These are phyloP conservation scores for Beta macrorhiza DNA, from an alignment of 179 eudicot species.

Conservation along the genomic window DNA sequence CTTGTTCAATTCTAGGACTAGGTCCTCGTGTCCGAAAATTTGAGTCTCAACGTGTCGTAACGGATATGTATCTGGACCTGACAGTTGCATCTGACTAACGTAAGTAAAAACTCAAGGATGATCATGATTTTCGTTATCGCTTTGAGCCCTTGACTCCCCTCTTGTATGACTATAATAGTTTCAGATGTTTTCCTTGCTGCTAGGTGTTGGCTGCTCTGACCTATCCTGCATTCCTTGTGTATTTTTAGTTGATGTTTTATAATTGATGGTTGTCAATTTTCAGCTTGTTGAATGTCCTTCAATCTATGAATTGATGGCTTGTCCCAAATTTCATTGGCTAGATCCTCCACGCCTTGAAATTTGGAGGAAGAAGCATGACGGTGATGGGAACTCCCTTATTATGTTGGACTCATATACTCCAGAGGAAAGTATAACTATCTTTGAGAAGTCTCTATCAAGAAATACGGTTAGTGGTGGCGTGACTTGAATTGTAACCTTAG, in stretches of 20 bases:
- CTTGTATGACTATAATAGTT: not conserved
- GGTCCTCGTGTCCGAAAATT: too few relatives aligned
- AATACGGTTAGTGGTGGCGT: constrained; percentile 58
- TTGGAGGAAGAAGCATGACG: constrained; percentile 67
- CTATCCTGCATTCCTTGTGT: not conserved
- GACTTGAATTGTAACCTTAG: not conserved
- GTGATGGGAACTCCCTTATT: constrained; percentile 46
- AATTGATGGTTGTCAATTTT: constrained; percentile 1
- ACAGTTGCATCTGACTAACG: too few relatives aligned
- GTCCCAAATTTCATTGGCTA: constrained; percentile 66
- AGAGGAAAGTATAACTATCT: constrained; percentile 60
- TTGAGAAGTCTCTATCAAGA: constrained; percentile 58
- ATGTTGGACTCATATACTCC: constrained; percentile 67
- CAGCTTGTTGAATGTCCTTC: constrained; percentile 99
- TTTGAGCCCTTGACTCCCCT: not conserved
- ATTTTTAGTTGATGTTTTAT: constrained; percentile 1
- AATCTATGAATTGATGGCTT: constrained; percentile 88
- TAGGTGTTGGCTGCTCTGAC: not conserved
- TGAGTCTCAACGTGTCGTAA: too few relatives aligned
- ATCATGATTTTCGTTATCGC: not conserved
- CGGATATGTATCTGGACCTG: too few relatives aligned
- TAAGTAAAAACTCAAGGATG: not conserved
- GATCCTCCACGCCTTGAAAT: constrained; percentile 70
- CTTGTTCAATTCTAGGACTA: too few relatives aligned
- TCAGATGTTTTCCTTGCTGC: too few relatives aligned